Conservation (phyloP, 2,329 filamentous ascomycete species). For the Fusarium nanum region DNA sequence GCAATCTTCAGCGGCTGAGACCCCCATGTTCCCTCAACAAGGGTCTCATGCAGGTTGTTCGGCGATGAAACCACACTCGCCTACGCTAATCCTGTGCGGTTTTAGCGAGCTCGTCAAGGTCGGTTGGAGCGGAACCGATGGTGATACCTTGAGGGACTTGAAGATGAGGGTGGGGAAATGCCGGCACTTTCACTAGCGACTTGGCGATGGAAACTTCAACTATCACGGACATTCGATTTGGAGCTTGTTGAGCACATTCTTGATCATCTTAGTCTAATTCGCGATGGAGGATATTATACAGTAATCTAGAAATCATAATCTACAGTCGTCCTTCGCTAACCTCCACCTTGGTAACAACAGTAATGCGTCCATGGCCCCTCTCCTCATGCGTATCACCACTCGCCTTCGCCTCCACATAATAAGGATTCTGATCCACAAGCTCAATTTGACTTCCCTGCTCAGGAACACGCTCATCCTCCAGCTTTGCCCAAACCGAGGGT, state of each 20-base stretch:
- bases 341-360: conserved; percentile 47
- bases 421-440: conserved; percentile 39
- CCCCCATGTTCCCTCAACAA: not conserved
- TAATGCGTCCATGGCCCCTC: conserved; percentile 38
- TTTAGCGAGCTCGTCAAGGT: not conserved
- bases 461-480: conserved; percentile 45
- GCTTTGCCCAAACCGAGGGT: conserved; percentile 47
- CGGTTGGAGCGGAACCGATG: conserved; percentile 15
- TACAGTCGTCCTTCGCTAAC: conserved; percentile 24
- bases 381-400: conserved; percentile 6
- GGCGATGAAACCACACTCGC: conserved; percentile 25
- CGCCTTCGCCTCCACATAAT: conserved; percentile 14
- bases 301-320: not conserved
- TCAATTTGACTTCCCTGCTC: conserved; percentile 49
- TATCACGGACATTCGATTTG: too few species aligned
- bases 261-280: too few species aligned
- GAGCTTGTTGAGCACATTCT: too few species aligned
- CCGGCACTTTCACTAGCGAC: not conserved
- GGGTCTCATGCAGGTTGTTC: conserved; percentile 6
- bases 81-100: not conserved
- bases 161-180: not conserved
- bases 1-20: not conserved
- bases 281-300: not conserved
- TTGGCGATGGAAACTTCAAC: not conserved
- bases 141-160: not conserved